Evolutionary conservation across 2,329 filamentous ascomycete species (phyloP), one percentile per base, ranked within the genome.

Genomic region (Penicillium sp.): DNA sequence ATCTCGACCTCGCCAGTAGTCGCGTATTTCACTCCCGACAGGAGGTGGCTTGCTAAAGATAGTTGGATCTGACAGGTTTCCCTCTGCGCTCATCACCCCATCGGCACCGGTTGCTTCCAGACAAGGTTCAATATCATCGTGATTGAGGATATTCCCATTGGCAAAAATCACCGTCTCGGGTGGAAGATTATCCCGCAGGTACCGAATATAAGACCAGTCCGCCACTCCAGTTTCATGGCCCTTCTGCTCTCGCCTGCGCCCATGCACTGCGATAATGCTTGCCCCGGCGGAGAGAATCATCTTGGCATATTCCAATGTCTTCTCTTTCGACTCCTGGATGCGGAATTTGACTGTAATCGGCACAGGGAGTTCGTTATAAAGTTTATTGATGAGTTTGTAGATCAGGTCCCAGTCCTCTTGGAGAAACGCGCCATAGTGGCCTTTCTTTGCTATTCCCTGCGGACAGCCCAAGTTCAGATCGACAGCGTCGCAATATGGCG

Each of bases 391-490:
- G 57, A 98, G 72, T n/a, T 73, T 73, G 57, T 82, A 83, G 40
- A 98, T 84, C 38, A 94, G 69, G 14, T 81, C 78, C 71, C 87
- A 88, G 55, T 96, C 84, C 61, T 98, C 92, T 64, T 98, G 92
- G 51, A 98, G 65, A 57, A 96, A 98, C 0, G 90, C 84, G 14
- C 92, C 92, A 57, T 98, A 98, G 60, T 85, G 82, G 6, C 92
- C 92, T 60, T 84, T 85, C 60, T 79, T 79, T 22, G 92, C 92
- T 51, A 98, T 98, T 1, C 90, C 90, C 60, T 98, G 92, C 1
- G 92, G 92, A 66, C 92, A 98, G 6, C 92, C 92, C 3, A 98
- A 72, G 61, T 98, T 98, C 52, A 98, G 68, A 62, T 98, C 92
- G 3, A 98, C 84, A 6, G 92, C 92, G 61, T 98, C 92, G 65